Percentiles rank a stretch among this genome's conserved stretches.
Conservation (phyloP, 2,329 filamentous ascomycete species). For the Fusarium solani-melongenae region DNA sequence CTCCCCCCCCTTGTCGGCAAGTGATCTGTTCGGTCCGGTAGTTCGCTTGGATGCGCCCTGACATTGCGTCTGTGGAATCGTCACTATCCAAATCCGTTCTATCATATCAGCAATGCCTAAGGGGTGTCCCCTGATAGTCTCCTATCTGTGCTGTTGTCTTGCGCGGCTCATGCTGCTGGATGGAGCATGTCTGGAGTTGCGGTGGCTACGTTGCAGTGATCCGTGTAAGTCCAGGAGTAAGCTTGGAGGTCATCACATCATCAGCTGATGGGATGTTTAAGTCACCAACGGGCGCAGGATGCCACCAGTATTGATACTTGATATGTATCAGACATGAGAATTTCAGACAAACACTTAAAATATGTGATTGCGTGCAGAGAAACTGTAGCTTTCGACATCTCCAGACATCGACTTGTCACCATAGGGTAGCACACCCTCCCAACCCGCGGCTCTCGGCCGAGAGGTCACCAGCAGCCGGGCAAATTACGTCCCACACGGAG, state of each 20-base stretch:
- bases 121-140: not conserved
- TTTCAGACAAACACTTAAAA: not conserved
- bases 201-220: not conserved
- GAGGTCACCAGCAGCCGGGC: not conserved
- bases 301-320: not conserved
- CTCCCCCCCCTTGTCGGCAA: not conserved
- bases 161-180: not conserved
- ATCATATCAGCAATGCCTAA: not conserved
- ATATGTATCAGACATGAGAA: not conserved
- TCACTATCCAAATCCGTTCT: not conserved
- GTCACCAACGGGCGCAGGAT: not conserved
- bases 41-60: not conserved
- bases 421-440: constrained; percentile 24
- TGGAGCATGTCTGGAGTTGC: not conserved
- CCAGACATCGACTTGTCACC: not conserved
- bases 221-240: not conserved
- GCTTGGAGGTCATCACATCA: not conserved
- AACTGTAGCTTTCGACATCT: not conserved
- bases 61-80: not conserved
- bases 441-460: constrained; percentile 26
- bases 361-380: not conserved
- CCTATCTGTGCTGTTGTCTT: not conserved
- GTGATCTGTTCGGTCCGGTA: not conserved
- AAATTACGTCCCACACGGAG: constrained; percentile 24
- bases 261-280: not conserved